Conservation (phyloP, 2,329 filamentous ascomycete species). For the Drechslerella dactyloides region DNA sequence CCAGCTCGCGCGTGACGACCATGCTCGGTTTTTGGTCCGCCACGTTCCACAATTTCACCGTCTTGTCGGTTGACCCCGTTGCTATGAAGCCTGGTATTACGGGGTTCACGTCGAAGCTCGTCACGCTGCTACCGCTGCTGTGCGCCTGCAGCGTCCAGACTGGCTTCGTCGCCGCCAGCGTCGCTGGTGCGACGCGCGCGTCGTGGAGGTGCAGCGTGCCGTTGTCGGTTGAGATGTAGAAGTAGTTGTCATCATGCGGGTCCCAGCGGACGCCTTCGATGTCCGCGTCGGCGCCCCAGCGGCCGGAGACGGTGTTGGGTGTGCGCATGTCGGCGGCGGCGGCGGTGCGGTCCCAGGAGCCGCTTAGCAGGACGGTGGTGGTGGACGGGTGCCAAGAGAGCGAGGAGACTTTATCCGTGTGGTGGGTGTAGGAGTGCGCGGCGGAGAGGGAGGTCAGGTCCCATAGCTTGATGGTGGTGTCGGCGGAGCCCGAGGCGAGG, state of each 20-base stretch:
- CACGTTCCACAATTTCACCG: slow-evolving; percentile 96
- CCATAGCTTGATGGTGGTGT: slow-evolving; percentile 98
- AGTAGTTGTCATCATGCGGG: slow-evolving; percentile 87
- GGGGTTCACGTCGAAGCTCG: slow-evolving; percentile 89
- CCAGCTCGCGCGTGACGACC: slow-evolving; percentile 88
- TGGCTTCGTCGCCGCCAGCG: slow-evolving; percentile 77
- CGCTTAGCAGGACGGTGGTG: slow-evolving; percentile 85
- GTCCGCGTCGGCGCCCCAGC: slow-evolving; percentile 94
- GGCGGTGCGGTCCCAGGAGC: slow-evolving; percentile 92
- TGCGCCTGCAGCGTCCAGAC: slow-evolving; percentile 96
- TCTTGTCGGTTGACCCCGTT: slow-evolving; percentile 91
- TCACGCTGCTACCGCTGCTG: slow-evolving; percentile 75
- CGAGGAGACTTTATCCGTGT: slow-evolving; percentile 93
- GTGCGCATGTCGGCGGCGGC: slow-evolving; percentile 97
- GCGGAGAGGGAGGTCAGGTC: slow-evolving; percentile 90
- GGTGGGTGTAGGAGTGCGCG: slow-evolving; percentile 91
- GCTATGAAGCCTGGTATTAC: slow-evolving; percentile 89
- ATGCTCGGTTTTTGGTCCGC: slow-evolving; percentile 74
- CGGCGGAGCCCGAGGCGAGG: slow-evolving; percentile 90
- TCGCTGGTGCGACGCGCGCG: slow-evolving; percentile 70
- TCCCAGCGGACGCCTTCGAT: slow-evolving; percentile 94
- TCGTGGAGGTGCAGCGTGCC: slow-evolving; percentile 94
- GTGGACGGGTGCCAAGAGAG: slow-evolving; percentile 90
- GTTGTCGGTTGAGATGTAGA: slow-evolving; percentile 92
- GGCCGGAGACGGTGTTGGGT: slow-evolving; percentile 73